A percentile compares a stretch with the other conserved stretches of the same genome.
phyloP scores from a whole-genome alignment of 1,139 yeast genomes.

The Geotrichum bryndzae region DNA sequence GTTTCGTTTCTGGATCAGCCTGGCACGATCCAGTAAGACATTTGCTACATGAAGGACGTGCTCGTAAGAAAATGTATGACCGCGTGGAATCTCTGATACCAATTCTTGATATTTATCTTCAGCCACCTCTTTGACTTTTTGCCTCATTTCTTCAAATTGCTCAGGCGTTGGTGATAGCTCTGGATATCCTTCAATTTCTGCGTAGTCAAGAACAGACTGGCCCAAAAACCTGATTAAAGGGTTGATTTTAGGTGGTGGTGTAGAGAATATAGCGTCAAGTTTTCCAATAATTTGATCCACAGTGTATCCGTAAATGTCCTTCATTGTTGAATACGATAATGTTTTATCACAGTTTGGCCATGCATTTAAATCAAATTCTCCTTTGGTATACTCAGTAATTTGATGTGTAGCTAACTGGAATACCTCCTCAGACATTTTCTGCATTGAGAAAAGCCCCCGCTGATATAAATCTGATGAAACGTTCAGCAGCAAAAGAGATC shows the following conservation, averaged over 20 bases:
- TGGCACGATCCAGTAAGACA: conserved; percentile 46
- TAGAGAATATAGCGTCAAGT: conserved; percentile 45
- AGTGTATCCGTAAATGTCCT: conserved; percentile 45
- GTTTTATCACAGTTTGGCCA: conserved; percentile 52
- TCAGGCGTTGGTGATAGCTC: conserved; percentile 41
- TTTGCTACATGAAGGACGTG: conserved; percentile 61
- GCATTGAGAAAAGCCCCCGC: conserved; percentile 74
- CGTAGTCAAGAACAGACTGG: conserved; percentile 48
- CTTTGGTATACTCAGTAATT: conserved; percentile 32
- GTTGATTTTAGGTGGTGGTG: conserved; percentile 56
- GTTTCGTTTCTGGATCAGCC: conserved; percentile 53
- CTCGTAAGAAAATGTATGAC: conserved; percentile 48
- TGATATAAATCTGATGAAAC: conserved; percentile 38
- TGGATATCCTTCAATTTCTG: conserved; percentile 38
- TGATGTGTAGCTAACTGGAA: conserved; percentile 42
- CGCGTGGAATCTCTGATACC: conserved; percentile 58
- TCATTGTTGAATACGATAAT: conserved; percentile 48
- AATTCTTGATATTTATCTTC: conserved; percentile 56
- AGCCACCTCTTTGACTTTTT: conserved; percentile 47
- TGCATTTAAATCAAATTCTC: conserved; percentile 38
- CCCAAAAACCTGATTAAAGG: conserved; percentile 49
- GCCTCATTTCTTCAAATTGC: conserved; percentile 50
- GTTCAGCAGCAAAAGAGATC: conserved; percentile 48
- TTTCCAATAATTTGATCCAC: conserved; percentile 45
- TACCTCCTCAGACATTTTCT: conserved; percentile 35